Evolutionary conservation across 345 rosid genomes (phyloP), one percentile per base, ranked within the genome.

Genomic region (Geranium brycei): DNA sequence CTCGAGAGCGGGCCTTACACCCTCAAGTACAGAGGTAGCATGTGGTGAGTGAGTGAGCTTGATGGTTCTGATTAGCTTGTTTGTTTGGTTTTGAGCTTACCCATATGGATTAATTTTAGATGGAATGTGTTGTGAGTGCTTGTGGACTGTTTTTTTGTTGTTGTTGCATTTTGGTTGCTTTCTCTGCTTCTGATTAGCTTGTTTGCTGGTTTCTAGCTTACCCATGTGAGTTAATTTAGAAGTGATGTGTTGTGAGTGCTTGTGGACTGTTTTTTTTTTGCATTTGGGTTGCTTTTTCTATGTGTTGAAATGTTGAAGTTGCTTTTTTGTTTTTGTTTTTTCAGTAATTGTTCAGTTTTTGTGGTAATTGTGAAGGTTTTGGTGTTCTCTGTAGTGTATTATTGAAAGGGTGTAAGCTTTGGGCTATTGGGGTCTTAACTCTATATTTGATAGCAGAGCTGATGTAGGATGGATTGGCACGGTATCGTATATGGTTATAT

Each of bases 1-100:
- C 91, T 89, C 51, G 96, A 89, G 74, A 83, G 95, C 59, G 95
- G 98, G 1, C 96, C 96, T 18, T 89, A 92, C 67, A 84, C 96
- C 0, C 93, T 92, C 64, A 89, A 92, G 82, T 92, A 86, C 66
- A 89, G 88, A 51, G 98, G 95, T 0, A 85, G 91, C 86, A 91
- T 91, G 96, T 91, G 98, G 98, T 88, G 55, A 31, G 78, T 65
- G 28, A 23, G 28, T 23, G 28, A 23, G 28, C 28, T 35, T 19
- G 12, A 12, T 3, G 17, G 16, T 2, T 23, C 28, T 23, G 28
- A 23, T 23, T 23, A 23, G 28, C 28, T 23, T 23, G 28, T 23
- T 23, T 23, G 28, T 23, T 17, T 47, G 13, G 3, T 3, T 53
- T 63, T 16, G 23, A 47, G 17, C 57, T 18, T 23, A 2, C 28